phyloP scores from a whole-genome alignment of 495 filamentous ascomycete genomes.

The Hyaloscypha finlandica region DNA sequence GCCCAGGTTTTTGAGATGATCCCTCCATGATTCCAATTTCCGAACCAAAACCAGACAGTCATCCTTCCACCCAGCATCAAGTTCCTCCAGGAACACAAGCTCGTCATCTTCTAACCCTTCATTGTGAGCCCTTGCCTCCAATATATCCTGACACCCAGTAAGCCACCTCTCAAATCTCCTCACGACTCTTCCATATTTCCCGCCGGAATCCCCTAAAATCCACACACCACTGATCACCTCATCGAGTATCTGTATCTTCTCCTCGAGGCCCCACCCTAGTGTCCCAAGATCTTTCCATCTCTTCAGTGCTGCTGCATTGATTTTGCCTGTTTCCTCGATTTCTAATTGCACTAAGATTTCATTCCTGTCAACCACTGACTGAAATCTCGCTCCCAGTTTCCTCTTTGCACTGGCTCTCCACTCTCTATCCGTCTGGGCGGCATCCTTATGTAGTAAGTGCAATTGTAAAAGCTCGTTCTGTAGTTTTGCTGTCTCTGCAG shows the following conservation, averaged over 20 bases:
- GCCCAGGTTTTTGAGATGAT: constrained; percentile 39
- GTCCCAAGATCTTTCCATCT: constrained; percentile 37
- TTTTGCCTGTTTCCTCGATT: constrained; percentile 36
- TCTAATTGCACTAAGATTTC: constrained; percentile 37
- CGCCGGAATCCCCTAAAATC: constrained; percentile 48
- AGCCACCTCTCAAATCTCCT: constrained; percentile 55
- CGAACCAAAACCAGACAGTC: constrained; percentile 42
- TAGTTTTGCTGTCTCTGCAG: constrained; percentile 61
- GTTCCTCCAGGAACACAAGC: constrained; percentile 42
- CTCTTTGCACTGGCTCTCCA: constrained; percentile 52
- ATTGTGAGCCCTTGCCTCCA: constrained; percentile 36
- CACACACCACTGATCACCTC: constrained; percentile 51
- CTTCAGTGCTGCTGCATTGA: constrained; percentile 41
- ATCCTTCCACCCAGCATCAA: constrained; percentile 46
- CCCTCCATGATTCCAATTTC: constrained; percentile 46
- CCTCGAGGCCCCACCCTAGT: constrained; percentile 41
- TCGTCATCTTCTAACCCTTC: constrained; percentile 32
- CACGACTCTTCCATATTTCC: constrained; percentile 49
- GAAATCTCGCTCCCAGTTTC: constrained; percentile 44
- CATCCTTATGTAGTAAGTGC: constrained; percentile 62
- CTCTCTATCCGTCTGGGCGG: constrained; percentile 33
- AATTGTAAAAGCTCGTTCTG: constrained; percentile 76
- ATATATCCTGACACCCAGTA: constrained; percentile 40
- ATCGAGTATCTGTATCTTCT: constrained; percentile 53
- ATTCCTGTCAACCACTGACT: constrained; percentile 37